phyloP scores from a whole-genome alignment of 2,329 filamentous ascomycete species.

The Cercospora citrullina region DNA sequence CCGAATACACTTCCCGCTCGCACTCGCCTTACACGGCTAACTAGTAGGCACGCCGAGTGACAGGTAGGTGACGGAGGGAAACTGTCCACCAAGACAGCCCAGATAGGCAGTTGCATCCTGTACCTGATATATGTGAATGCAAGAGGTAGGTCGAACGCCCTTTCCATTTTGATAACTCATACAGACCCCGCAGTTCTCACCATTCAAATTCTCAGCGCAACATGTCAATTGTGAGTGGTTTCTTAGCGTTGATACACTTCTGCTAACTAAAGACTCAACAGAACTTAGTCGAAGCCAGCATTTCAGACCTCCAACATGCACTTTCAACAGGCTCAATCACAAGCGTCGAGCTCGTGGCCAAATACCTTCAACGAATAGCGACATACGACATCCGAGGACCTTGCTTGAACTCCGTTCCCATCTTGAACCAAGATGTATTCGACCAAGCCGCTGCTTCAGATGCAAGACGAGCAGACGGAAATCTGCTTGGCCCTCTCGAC shows the following conservation, averaged over 20 bases:
- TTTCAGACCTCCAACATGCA: slow-evolving; percentile 48
- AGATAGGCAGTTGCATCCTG: not conserved
- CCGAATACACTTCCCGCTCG: not conserved
- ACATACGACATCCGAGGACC: slow-evolving; percentile 47
- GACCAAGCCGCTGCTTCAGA: slow-evolving; percentile 53
- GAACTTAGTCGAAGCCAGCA: slow-evolving; percentile 51
- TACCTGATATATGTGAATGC: not conserved
- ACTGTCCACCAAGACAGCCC: not conserved
- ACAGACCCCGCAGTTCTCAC: too few species aligned
- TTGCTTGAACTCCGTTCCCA: slow-evolving; percentile 51
- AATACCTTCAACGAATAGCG: slow-evolving; percentile 52
- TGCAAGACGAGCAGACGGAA: slow-evolving; percentile 44
- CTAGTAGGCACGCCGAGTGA: not conserved
- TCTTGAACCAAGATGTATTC: slow-evolving; percentile 51
- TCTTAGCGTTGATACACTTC: not conserved
- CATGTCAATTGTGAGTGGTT: slow-evolving; percentile 21
- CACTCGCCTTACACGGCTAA: not conserved
- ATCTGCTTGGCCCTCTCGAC: slow-evolving; percentile 47
- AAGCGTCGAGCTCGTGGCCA: slow-evolving; percentile 49
- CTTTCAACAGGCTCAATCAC: slow-evolving; percentile 45
- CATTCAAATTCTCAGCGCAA: not conserved
- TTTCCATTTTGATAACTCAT: not conserved
- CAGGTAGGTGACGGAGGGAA: not conserved
- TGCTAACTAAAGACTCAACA: slow-evolving; percentile 8
- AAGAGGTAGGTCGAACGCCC: not conserved